Base-by-base conservation (phyloP, 768 basidiomycete genomes). In the Suillus clintonianus region DNA sequence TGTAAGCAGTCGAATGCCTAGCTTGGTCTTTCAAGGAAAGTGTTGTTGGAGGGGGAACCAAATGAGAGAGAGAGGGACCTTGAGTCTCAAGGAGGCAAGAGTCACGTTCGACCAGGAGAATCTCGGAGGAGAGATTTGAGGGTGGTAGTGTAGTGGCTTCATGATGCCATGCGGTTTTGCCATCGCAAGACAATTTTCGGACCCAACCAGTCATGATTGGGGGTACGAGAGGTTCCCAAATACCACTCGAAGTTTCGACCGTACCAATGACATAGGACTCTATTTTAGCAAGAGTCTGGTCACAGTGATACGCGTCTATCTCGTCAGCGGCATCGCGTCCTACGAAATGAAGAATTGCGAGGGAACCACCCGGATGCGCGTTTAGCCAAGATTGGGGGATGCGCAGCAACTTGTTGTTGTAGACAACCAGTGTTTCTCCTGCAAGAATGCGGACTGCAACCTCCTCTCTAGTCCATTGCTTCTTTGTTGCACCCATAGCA, bases 291-390 rank as follows among this genome's bases (percentile, higher is more conserved):
- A 72, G 48, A 22, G 75, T 73, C 53, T 68, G 61, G 42, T 86
- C 82, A 8, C 82, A 81, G 73, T 99, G 97, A 78, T 92, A 98
- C 24, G 95, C 97, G 65, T 93, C 86, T 39, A 99, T 92, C 76
- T 99, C 97, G 79, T 97, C 92, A 0, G 93, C 86, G 0, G 97
- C 96, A 73, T 99, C 96, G 61, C 97, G 85, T 4, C 97, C 97
- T 47, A 98, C 88, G 70, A 95, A 98, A 78, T 99, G 97, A 30
- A 97, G 87, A 62, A 99, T 86, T 15, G 95, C 85, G 56, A 98
- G 89, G 5, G 85, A 76, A 43, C 97, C 95, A 48, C 97, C 97
- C 0, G 97, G 97, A 73, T 99, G 97, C 5, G 85, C 81, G 5
- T 84, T 77, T n/a, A 95, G 86, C 95, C 95, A 98, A 15, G 80